A percentile compares a stretch with the other conserved stretches of the same genome.
These are phyloP conservation scores for Lotus japonicus DNA, from an alignment of 306 rosid genomes.

Conservation along the genomic window DNA sequence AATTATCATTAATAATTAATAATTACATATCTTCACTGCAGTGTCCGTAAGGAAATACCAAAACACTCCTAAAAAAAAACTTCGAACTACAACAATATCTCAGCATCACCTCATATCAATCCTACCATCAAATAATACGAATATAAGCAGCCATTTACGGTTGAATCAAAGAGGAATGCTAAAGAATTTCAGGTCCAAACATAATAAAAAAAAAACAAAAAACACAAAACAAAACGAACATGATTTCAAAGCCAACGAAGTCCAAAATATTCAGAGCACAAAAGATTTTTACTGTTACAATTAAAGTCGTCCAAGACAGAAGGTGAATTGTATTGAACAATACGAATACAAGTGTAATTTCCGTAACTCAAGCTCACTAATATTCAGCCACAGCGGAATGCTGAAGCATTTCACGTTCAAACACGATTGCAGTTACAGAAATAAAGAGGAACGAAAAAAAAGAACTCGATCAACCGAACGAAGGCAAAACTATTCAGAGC, in stretches of 20 bases:
- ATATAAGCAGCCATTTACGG: not conserved
- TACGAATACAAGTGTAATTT: not conserved
- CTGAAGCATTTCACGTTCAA: slow-evolving; percentile 2
- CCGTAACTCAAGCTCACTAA: not conserved
- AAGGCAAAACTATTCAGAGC: too few relatives aligned
- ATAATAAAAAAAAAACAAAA: not conserved
- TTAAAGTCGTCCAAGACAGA: not conserved
- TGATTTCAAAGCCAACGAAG: not conserved
- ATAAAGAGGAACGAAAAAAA: too few relatives aligned
- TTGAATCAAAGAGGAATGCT: slow-evolving; percentile 23
- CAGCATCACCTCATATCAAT: not conserved
- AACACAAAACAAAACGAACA: not conserved
- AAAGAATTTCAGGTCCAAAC: not conserved
- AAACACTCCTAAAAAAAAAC: not conserved
- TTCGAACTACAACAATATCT: not conserved
- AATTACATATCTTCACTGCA: not conserved
- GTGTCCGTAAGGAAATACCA: not conserved
- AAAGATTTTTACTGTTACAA: not conserved
- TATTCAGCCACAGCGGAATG: slow-evolving; percentile 14
- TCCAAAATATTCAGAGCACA: not conserved
- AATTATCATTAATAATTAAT: not conserved
- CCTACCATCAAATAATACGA: not conserved
- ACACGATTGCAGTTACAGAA: not conserved
- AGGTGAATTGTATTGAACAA: not conserved
- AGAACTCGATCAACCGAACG: too few relatives aligned